A percentile compares a stretch with the other conserved stretches of the same genome.
Conservation (phyloP, 129 eudicot genomes). For the Heracleum sosnowskyi region DNA sequence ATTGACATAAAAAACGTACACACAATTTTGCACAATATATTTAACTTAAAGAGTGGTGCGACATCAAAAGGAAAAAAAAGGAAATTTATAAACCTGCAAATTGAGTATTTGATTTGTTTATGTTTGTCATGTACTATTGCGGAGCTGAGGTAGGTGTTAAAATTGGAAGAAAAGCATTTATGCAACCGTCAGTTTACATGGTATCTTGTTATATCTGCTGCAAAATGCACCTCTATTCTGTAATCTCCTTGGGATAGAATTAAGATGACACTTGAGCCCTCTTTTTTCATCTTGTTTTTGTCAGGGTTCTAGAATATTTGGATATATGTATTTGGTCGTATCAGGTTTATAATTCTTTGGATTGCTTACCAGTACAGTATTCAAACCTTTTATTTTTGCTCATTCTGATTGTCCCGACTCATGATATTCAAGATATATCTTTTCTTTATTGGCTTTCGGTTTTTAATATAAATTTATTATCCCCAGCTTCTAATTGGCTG, state of each 20-base stretch:
- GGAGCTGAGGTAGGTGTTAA: not conserved
- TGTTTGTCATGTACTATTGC: not conserved
- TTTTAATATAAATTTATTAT: not conserved
- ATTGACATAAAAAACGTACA: not conserved
- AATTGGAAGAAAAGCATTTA: not conserved
- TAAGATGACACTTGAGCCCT: not conserved
- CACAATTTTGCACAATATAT: not conserved
- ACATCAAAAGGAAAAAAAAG: not conserved
- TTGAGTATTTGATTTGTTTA: not conserved
- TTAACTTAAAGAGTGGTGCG: not conserved
- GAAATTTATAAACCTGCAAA: not conserved
- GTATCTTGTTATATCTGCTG: not conserved
- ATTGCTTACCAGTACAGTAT: not conserved
- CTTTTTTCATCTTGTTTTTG: not conserved
- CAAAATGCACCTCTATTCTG: not conserved
- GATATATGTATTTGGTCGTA: not conserved
- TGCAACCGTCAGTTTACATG: not conserved
- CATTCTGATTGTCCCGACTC: not conserved
- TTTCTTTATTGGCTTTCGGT: not conserved
- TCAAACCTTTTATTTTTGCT: not conserved
- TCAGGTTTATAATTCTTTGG: too few relatives aligned
- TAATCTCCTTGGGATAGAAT: not conserved
- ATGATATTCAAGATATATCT: not conserved
- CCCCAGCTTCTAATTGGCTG: not conserved
- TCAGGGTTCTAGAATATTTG: too few relatives aligned